phyloP scores from a whole-genome alignment of 1,139 yeast species.

The Kodamaea sp. region DNA sequence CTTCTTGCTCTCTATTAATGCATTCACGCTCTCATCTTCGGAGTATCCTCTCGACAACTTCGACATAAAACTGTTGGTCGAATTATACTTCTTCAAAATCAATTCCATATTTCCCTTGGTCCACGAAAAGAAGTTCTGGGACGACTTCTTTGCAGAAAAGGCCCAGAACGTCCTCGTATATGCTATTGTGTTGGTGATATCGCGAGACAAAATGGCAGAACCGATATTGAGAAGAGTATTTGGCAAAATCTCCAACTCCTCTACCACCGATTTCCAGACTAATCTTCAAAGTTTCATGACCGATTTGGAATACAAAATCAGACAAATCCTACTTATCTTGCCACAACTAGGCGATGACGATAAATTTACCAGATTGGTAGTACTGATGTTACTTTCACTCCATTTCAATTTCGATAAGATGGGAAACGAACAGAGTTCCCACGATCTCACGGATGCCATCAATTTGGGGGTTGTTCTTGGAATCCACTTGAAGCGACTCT shows the following conservation, averaged over 20 bases:
- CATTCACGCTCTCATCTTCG: constrained; percentile 33
- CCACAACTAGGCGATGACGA: constrained; percentile 43
- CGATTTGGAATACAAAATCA: constrained; percentile 37
- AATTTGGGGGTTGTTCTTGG: constrained; percentile 32
- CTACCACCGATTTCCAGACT: constrained; percentile 11
- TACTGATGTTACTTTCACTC: constrained; percentile 30
- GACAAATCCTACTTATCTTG: constrained; percentile 34
- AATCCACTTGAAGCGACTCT: constrained; percentile 33
- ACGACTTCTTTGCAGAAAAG: constrained; percentile 21
- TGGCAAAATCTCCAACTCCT: constrained; percentile 8
- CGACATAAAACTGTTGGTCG: constrained; percentile 28
- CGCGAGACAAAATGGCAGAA: constrained; percentile 30
- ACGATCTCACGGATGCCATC: constrained; percentile 35
- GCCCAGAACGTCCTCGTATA: constrained; percentile 28
- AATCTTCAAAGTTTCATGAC: constrained; percentile 22
- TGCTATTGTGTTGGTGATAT: constrained; percentile 29
- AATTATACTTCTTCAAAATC: constrained; percentile 32
- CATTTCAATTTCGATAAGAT: constrained; percentile 32
- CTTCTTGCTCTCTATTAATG: constrained; percentile 29
- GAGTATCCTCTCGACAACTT: constrained; percentile 22
- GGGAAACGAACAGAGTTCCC: constrained; percentile 40
- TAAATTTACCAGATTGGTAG: constrained; percentile 30
- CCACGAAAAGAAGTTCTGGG: constrained; percentile 31
- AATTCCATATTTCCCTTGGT: constrained; percentile 39
- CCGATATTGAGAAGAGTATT: constrained; percentile 27